Evolutionary conservation across 768 basidiomycete species (phyloP).

Genomic region (Daedaleopsis nitida): DNA sequence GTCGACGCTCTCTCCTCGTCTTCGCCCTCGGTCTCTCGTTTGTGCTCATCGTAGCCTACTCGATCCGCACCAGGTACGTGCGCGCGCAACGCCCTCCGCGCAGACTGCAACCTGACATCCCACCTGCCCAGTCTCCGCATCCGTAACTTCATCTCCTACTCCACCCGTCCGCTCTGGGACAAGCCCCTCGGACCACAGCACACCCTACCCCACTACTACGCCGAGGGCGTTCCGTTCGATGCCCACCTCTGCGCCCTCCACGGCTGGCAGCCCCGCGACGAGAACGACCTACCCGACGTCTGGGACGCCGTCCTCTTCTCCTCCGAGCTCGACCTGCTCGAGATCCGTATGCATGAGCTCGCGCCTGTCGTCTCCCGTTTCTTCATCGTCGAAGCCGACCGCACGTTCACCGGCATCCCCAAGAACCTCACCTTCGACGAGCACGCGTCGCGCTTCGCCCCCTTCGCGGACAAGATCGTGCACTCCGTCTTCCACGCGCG

Average conservation of each 20-base stretch:
- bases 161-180: slow-evolving; percentile 65
- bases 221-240: slow-evolving; percentile 51
- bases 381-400: slow-evolving; percentile 61
- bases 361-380: slow-evolving; percentile 58
- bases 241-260: slow-evolving; percentile 51
- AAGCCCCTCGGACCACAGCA: slow-evolving; percentile 47
- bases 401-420: slow-evolving; percentile 59
- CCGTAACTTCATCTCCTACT: slow-evolving; percentile 54
- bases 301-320: slow-evolving; percentile 65
- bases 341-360: slow-evolving; percentile 64
- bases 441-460: slow-evolving; percentile 47
- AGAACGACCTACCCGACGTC: slow-evolving; percentile 30
- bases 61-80: slow-evolving; percentile 14
- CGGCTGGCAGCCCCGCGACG: slow-evolving; percentile 48
- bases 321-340: slow-evolving; percentile 64
- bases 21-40: slow-evolving; percentile 3
- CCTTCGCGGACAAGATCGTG: slow-evolving; percentile 55
- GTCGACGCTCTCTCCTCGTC: slow-evolving; percentile 13
- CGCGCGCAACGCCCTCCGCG: slow-evolving; percentile 25
- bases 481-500: slow-evolving; percentile 52
- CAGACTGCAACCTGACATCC: background rate
- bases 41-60: slow-evolving; percentile 10
- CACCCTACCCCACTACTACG: slow-evolving; percentile 57
- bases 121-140: slow-evolving; percentile 43
- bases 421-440: slow-evolving; percentile 54